Evolutionary conservation across 768 basidiomycete genomes (phyloP).

Genomic region (Panellus pusillus): DNA sequence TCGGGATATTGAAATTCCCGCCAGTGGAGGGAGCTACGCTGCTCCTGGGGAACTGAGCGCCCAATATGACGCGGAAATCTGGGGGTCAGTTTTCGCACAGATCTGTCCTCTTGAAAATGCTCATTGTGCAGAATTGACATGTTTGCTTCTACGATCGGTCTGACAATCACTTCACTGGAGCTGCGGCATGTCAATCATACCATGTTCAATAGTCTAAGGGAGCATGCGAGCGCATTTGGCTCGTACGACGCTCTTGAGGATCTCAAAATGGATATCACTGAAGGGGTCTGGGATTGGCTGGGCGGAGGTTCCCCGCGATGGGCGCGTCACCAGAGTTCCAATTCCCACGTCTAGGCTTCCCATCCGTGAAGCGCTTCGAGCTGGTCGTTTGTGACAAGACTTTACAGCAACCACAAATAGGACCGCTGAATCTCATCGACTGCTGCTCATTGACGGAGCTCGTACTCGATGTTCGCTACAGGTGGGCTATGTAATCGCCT

Average conservation of each 20-base stretch:
- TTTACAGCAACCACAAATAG: background rate
- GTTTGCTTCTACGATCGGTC: slow-evolving; percentile 11
- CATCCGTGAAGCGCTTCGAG: slow-evolving; percentile 22
- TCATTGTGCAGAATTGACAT: slow-evolving; percentile 8
- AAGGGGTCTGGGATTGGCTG: slow-evolving; percentile 25
- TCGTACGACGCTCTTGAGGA: slow-evolving; percentile 16
- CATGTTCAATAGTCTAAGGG: slow-evolving; percentile 6
- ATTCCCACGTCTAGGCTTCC: slow-evolving; percentile 22
- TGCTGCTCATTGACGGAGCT: slow-evolving; percentile 18
- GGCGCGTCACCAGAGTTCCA: slow-evolving; percentile 16
- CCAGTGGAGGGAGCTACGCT: background rate
- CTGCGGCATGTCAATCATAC: slow-evolving; percentile 16
- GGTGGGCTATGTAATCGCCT: slow-evolving; percentile 12
- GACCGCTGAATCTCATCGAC: slow-evolving; percentile 23
- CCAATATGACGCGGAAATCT: slow-evolving; percentile 11
- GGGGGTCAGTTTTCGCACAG: slow-evolving; percentile 5
- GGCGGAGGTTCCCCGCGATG: slow-evolving; percentile 22
- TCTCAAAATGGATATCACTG: slow-evolving; percentile 24
- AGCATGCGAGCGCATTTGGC: slow-evolving; percentile 7
- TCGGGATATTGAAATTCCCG: background rate
- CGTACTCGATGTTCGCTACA: slow-evolving; percentile 19
- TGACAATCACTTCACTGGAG: slow-evolving; percentile 13
- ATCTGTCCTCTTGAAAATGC: background rate
- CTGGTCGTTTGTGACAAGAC: slow-evolving; percentile 23
- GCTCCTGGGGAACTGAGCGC: slow-evolving; percentile 3